These are phyloP conservation scores for Leptographium flavum DNA, from an alignment of 2,329 filamentous ascomycete genomes.

Conservation along the genomic window DNA sequence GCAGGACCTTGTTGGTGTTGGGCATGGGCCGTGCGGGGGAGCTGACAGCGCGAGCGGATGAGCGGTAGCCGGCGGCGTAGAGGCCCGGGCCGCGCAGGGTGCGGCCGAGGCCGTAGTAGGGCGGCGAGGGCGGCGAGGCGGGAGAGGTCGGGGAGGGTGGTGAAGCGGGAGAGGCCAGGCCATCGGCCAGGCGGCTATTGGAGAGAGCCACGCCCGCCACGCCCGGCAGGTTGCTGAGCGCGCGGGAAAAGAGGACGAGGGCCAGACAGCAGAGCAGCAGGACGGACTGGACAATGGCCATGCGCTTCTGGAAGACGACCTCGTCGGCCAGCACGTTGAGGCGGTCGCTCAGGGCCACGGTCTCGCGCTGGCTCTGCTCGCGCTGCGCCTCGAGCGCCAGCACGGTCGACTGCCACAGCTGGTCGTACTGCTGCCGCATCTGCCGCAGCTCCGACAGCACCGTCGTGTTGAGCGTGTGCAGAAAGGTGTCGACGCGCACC, in stretches of 20 bases:
- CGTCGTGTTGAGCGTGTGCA: slow-evolving; percentile 74
- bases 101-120: slow-evolving; percentile 1
- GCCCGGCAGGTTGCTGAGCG: slow-evolving; percentile 15
- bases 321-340: slow-evolving; percentile 90
- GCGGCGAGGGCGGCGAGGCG: slow-evolving; percentile 4
- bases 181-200: too few relatives aligned
- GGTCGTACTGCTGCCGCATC: slow-evolving; percentile 78
- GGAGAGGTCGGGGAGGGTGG: slow-evolving; percentile 10
- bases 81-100: slow-evolving; percentile 5
- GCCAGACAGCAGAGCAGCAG: slow-evolving; percentile 76
- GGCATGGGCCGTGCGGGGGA: background rate
- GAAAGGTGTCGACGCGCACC: slow-evolving; percentile 66
- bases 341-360: slow-evolving; percentile 65
- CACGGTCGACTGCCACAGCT: slow-evolving; percentile 91
- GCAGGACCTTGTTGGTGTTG: slow-evolving; percentile 19
- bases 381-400: slow-evolving; percentile 82
- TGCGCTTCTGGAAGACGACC: slow-evolving; percentile 72
- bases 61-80: background rate
- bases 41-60: background rate
- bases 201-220: too few relatives aligned
- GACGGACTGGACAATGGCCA: slow-evolving; percentile 83
- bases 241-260: slow-evolving; percentile 66
- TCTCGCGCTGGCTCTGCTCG: slow-evolving; percentile 69
- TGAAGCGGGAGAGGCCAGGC: too few relatives aligned
- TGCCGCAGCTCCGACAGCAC: slow-evolving; percentile 68